A percentile compares a stretch with the other conserved stretches of the same genome.
These are phyloP conservation scores for Cryptococcus deneoformans DNA, from an alignment of 1,284 basidiomycete species.

Conservation along the genomic window DNA sequence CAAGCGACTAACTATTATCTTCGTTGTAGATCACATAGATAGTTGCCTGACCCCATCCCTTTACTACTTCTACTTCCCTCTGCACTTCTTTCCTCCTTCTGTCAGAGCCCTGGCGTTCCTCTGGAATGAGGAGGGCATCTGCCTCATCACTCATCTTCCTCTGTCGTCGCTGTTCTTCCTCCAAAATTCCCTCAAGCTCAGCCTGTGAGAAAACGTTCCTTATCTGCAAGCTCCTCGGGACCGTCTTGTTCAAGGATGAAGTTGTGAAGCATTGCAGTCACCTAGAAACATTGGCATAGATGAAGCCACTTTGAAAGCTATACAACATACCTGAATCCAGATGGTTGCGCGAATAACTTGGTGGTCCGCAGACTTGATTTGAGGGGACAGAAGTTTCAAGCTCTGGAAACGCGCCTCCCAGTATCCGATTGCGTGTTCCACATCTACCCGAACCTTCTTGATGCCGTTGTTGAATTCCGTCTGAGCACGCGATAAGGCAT, in stretches of 20 bases:
- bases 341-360: not conserved
- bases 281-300: not conserved
- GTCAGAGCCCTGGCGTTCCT: not conserved
- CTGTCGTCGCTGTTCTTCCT: not conserved
- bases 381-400: not conserved
- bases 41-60: not conserved
- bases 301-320: not conserved
- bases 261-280: not conserved
- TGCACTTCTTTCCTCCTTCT: not conserved
- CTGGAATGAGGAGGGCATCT: too few relatives aligned
- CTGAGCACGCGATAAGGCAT: not conserved
- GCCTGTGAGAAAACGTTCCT: not conserved
- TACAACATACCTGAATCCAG: not conserved
- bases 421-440: not conserved
- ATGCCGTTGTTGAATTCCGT: not conserved
- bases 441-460: not conserved
- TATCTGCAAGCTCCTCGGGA: not conserved
- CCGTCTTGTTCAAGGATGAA: not conserved
- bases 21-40: too few relatives aligned
- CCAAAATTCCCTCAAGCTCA: not conserved
- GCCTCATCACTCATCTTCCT: not conserved
- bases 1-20: too few relatives aligned
- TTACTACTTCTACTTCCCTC: not conserved
- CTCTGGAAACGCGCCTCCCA: not conserved
- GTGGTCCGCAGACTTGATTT: not conserved